These are phyloP conservation scores for Trypanosoma lewisi DNA, from an alignment of 208 protist genomes.

Conservation along the genomic window DNA sequence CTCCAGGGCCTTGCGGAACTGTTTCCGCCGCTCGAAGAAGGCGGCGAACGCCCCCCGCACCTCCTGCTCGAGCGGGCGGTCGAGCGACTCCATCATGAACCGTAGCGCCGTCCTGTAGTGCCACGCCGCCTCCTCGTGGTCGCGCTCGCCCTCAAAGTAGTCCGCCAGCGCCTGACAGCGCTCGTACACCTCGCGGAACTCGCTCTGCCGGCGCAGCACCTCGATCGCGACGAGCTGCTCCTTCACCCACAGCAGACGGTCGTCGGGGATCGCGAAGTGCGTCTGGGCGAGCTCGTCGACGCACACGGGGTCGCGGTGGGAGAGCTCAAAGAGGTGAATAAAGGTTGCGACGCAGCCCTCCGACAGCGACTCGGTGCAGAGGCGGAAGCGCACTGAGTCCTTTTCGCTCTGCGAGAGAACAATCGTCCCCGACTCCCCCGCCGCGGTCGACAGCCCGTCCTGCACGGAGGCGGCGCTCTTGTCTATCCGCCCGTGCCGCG, in stretches of 20 bases:
- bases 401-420: conserved; percentile 63
- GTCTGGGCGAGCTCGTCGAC: conserved; percentile 77
- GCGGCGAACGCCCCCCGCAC: conserved; percentile 49
- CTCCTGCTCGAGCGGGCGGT: conserved; percentile 58
- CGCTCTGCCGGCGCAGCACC: conserved; percentile 78
- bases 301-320: conserved; percentile 84
- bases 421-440: conserved; percentile 22
- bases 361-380: conserved; percentile 78
- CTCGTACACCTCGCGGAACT: conserved; percentile 66
- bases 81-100: conserved; percentile 74
- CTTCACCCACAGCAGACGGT: conserved; percentile 77
- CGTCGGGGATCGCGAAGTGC: conserved; percentile 71
- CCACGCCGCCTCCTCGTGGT: conserved; percentile 73
- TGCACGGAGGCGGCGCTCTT: conserved; percentile 2
- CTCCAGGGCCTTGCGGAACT: conserved; percentile 45
- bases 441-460: conserved; percentile 18
- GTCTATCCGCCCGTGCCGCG: conserved; percentile 9
- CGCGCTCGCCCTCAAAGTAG: conserved; percentile 82
- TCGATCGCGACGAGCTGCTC: conserved; percentile 69
- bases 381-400: conserved; percentile 66
- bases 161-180: conserved; percentile 65
- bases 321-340: conserved; percentile 82
- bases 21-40: conserved; percentile 68
- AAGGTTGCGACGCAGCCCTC: conserved; percentile 82
- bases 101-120: conserved; percentile 66